Conservation (phyloP, 192 early-diverging fungal genomes). For the Linnemannia elongata region DNA sequence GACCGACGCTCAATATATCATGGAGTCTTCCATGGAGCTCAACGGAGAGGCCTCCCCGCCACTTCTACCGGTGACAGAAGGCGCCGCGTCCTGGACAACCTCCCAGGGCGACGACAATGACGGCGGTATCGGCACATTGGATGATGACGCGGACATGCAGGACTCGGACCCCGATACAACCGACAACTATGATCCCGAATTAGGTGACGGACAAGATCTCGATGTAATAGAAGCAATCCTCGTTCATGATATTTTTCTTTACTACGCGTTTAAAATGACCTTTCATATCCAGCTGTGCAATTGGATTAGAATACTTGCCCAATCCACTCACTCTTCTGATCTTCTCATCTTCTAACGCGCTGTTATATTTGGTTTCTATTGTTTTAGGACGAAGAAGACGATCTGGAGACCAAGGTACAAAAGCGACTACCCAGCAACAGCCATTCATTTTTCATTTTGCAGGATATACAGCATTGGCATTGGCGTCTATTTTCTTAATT, state of each 20-base stretch:
- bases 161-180: constrained; percentile 56
- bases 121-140: constrained; percentile 7
- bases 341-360: neutral
- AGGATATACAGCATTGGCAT: too few relatives aligned
- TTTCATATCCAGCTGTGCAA: neutral
- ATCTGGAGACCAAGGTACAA: constrained; percentile 46
- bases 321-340: neutral
- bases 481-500: too few relatives aligned
- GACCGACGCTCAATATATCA: neutral
- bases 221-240: constrained; percentile 4
- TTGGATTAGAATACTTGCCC: neutral
- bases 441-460: too few relatives aligned
- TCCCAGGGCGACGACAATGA: constrained; percentile 47
- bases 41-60: constrained; percentile 19
- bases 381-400: constrained; percentile 29
- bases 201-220: constrained; percentile 32
- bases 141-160: constrained; percentile 50
- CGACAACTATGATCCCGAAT: constrained; percentile 50
- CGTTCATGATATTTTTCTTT: neutral
- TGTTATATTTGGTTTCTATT: neutral
- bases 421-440: too few relatives aligned
- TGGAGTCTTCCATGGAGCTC: constrained; percentile 33
- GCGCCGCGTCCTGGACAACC: constrained; percentile 47
- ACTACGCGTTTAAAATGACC: neutral
- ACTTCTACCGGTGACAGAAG: constrained; percentile 23